These are phyloP conservation scores for Buddleja alternifolia DNA, from an alignment of 257 asterid genomes.

Conservation along the genomic window DNA sequence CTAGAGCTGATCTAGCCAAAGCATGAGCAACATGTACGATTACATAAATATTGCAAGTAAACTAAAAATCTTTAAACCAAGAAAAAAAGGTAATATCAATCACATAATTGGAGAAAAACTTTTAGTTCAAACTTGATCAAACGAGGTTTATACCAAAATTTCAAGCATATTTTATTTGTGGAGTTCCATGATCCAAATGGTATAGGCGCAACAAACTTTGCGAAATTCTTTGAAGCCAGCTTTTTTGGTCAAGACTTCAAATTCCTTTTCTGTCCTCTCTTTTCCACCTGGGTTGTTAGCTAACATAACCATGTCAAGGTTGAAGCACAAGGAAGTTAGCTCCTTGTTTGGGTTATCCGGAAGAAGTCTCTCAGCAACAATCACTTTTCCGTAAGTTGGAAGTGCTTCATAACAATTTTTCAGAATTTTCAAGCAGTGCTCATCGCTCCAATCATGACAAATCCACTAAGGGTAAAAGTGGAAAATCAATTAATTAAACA, in stretches of 20 bases:
- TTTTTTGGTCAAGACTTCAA: slow-evolving; percentile 50
- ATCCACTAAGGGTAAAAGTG: slow-evolving; percentile 47
- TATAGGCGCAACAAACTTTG: slow-evolving; percentile 45
- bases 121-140: too few relatives aligned
- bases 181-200: slow-evolving; percentile 62
- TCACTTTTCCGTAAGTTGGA: slow-evolving; percentile 37
- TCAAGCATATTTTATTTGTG: slow-evolving; percentile 25
- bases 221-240: slow-evolving; percentile 50
- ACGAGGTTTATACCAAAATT: too few relatives aligned
- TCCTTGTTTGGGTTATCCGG: slow-evolving; percentile 43
- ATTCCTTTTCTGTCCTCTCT: slow-evolving; percentile 67
- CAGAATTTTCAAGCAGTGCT: slow-evolving; percentile 50
- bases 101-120: too few relatives aligned
- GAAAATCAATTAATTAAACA: too few relatives aligned
- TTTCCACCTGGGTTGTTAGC: slow-evolving; percentile 61
- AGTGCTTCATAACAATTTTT: slow-evolving; percentile 54
- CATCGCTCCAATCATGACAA: slow-evolving; percentile 71
- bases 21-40: too few relatives aligned
- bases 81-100: too few relatives aligned
- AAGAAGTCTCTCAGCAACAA: slow-evolving; percentile 40
- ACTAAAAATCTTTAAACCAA: too few relatives aligned
- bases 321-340: slow-evolving; percentile 4
- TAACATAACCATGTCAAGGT: slow-evolving; percentile 48
- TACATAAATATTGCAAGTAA: too few relatives aligned
- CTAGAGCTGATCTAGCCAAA: too few relatives aligned